Evolutionary conservation across 1,284 basidiomycete genomes (phyloP), one percentile per base, ranked within the genome.

Genomic region (Pulchroboletus neoregius): DNA sequence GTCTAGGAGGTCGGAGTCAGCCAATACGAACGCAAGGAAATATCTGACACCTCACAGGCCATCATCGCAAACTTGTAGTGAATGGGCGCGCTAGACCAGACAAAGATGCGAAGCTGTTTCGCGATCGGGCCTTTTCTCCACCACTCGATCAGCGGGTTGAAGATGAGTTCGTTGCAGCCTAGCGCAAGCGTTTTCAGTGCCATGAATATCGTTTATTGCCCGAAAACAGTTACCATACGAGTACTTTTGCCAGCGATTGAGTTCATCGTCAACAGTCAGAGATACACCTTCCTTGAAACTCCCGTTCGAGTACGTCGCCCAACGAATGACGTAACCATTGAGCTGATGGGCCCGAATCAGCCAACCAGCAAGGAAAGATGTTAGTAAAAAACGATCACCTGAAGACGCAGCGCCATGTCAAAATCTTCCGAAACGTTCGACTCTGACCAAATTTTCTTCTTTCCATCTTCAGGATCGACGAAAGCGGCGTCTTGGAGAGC

Each of bases 231-330:
- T 48, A 50, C 89, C 88, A 61, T 86, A 92, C 0, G 86, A 75
- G 58, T 92, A 93, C 61, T 93, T 93, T 55, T 91, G 86, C 90
- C 90, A 93, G 3, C 90, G 68, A 54, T 91, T 91, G 3, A 88
- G 68, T 60, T 88, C 87, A 58, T 91, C 88, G 38, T 89, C 86
- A 49, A 80, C 79, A 0, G 84, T 86, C 9, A 94, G 71, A 0
- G 84, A 88, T n/a, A 94, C 91, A 55, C 91, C 91, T 59, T 94
- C 91, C 66, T 88, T 84, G 71, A 92, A 94, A 0, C 78, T 85
- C 30, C 87, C 79, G 35, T 87, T 77, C 0, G 80, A 83, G 65
- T 93, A 93, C 0, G 85, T 86, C 6, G 88, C 84, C 90, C 89
- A 93, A 43, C 90, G 44, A 28, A n/a, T 20, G 41, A 45, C 36